Percentiles rank a stretch among this genome's conserved stretches.
Conservation (phyloP, 305 asterid genomes). For the Plantago coronopus region DNA sequence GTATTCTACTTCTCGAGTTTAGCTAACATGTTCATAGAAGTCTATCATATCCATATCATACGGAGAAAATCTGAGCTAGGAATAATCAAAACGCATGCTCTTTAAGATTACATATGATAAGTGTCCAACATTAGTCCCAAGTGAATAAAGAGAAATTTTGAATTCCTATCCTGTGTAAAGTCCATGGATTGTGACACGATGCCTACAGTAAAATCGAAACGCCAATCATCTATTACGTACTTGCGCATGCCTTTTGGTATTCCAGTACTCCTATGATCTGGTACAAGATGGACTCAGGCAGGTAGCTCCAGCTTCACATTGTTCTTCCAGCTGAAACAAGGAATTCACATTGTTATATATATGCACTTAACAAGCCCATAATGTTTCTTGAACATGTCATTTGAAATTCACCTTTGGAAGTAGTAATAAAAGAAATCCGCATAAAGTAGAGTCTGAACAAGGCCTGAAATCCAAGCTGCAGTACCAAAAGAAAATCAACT, state of each 20-base stretch:
- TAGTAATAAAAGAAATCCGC: conserved; percentile 93
- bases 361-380: neutral
- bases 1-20: too few relatives aligned
- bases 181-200: conserved; percentile 5
- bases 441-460: conserved; percentile 76
- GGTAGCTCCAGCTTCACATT: conserved; percentile 75
- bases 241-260: neutral
- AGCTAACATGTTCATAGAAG: too few relatives aligned
- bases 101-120: conserved; percentile 7
- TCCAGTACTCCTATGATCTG: conserved; percentile 6
- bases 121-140: neutral
- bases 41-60: neutral
- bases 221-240: neutral
- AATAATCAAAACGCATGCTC: neutral
- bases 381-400: neutral
- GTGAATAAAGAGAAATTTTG: neutral
- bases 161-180: neutral
- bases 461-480: conserved; percentile 88
- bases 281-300: conserved; percentile 41
- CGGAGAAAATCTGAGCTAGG: neutral
- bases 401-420: conserved; percentile 65
- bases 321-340: conserved; percentile 75
- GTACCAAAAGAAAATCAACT: conserved; percentile 17
- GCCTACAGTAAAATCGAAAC: conserved; percentile 3
- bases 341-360: neutral